phyloP scores from a whole-genome alignment of 257 asterid species.

The Linderniella brevidens region DNA sequence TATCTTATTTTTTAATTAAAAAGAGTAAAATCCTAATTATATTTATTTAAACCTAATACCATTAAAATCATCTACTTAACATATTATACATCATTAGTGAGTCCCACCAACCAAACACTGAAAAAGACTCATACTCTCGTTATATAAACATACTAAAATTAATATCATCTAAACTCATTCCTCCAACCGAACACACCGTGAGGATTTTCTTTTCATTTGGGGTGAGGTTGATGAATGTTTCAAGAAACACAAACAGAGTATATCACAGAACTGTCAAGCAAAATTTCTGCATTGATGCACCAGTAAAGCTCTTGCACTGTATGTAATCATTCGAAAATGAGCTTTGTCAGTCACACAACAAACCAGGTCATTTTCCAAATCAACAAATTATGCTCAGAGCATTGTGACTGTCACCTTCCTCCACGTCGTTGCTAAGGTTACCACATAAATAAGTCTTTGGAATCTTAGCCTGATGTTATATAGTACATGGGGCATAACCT shows the following conservation, averaged over 20 bases:
- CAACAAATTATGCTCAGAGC: conserved; percentile 69
- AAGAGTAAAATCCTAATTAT: too few species aligned
- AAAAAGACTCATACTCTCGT: too few species aligned
- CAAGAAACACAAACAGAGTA: conserved; percentile 1
- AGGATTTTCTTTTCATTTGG: too few species aligned
- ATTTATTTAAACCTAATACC: too few species aligned
- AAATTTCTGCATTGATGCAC: conserved; percentile 66
- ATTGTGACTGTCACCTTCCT: conserved; percentile 48
- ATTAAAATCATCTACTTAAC: too few species aligned
- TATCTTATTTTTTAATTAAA: too few species aligned
- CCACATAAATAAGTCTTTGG: conserved; percentile 57
- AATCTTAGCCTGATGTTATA: conserved; percentile 61
- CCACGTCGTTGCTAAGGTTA: conserved; percentile 17
- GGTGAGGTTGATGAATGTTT: not conserved
- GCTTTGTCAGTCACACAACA: conserved; percentile 97
- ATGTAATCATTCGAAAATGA: conserved; percentile 88
- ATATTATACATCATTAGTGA: too few species aligned
- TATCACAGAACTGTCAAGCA: conserved; percentile 19
- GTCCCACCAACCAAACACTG: too few species aligned
- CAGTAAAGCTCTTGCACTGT: conserved; percentile 96
- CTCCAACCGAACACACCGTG: conserved; percentile 51
- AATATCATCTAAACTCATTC: too few species aligned
- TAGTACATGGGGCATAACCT: conserved; percentile 68
- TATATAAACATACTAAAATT: too few species aligned
- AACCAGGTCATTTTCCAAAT: conserved; percentile 83